phyloP scores from a whole-genome alignment of 768 basidiomycete genomes.

The Albatrellus ellisii region DNA sequence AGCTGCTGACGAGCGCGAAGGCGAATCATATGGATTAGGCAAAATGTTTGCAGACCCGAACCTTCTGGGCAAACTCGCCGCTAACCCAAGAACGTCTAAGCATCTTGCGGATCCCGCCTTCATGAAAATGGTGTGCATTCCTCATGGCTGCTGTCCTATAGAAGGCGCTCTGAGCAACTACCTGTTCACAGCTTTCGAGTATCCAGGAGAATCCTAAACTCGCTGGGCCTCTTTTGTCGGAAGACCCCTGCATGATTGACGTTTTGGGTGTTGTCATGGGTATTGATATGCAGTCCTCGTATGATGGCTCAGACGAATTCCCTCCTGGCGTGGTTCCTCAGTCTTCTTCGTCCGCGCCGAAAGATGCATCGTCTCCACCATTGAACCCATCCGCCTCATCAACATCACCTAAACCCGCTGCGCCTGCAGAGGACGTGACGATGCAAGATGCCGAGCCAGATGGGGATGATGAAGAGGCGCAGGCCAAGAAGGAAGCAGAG shows the following conservation, averaged over 20 bases:
- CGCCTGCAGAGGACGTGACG: slow-evolving; percentile 42
- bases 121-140: slow-evolving; percentile 41
- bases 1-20: slow-evolving; percentile 27
- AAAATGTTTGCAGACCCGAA: slow-evolving; percentile 80
- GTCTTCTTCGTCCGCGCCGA: slow-evolving; percentile 28
- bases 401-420: slow-evolving; percentile 22
- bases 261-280: slow-evolving; percentile 90
- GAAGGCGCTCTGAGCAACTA: not conserved
- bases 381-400: slow-evolving; percentile 22
- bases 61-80: slow-evolving; percentile 69
- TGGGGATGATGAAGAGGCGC: slow-evolving; percentile 55
- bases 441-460: slow-evolving; percentile 35
- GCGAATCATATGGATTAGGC: slow-evolving; percentile 46
- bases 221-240: slow-evolving; percentile 41
- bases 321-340: slow-evolving; percentile 43
- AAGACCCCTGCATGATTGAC: slow-evolving; percentile 89
- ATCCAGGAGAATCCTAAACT: slow-evolving; percentile 58
- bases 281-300: slow-evolving; percentile 56
- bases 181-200: slow-evolving; percentile 34
- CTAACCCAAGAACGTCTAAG: slow-evolving; percentile 76
- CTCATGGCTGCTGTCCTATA: too few relatives aligned
- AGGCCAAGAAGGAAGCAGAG: slow-evolving; percentile 66
- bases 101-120: slow-evolving; percentile 78
- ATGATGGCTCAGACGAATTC: not conserved
- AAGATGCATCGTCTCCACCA: slow-evolving; percentile 23